These are phyloP conservation scores for Polyrhizophydium stewartii DNA, from an alignment of 371 early-diverging fungal species.

Conservation along the genomic window DNA sequence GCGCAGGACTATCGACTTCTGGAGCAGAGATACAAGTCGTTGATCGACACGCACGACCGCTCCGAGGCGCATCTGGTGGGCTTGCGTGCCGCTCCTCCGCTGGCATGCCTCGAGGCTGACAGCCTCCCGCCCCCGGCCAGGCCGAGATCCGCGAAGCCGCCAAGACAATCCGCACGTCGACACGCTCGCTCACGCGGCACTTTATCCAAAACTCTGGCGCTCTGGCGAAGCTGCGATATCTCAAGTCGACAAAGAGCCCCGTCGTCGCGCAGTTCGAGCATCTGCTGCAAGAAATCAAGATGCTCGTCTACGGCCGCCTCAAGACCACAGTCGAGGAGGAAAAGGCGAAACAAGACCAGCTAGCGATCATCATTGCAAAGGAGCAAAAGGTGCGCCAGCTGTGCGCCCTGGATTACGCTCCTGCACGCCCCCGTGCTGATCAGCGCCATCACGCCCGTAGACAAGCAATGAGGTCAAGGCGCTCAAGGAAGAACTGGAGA, in stretches of 20 bases:
- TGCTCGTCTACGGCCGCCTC: constrained; percentile 39
- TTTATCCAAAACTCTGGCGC: constrained; percentile 34
- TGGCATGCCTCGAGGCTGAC: no score
- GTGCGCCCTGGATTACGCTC: no score
- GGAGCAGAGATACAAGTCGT: constrained; percentile 26
- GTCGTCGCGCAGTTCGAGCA: constrained; percentile 29
- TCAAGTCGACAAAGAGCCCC: constrained; percentile 26
- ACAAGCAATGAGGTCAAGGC: constrained; percentile 41
- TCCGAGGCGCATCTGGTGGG: no score
- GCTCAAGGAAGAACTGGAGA: constrained; percentile 42
- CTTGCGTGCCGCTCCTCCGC: no score
- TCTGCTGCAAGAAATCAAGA: constrained; percentile 37
- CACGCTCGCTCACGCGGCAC: constrained; percentile 32
- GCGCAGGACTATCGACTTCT: constrained; percentile 25
- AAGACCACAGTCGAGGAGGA: constrained; percentile 48
- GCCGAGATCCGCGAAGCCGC: constrained; percentile 28
- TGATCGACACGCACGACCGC: constrained; percentile 11
- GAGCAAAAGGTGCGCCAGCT: constrained; percentile 41
- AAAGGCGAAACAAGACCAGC: constrained; percentile 37
- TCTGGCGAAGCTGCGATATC: constrained; percentile 32
- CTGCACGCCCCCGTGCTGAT: neutral
- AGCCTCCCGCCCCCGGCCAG: constrained; percentile 6
- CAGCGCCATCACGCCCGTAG: constrained; percentile 9
- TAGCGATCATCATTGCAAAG: constrained; percentile 42
- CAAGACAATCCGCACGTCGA: constrained; percentile 23